Evolutionary conservation across 768 basidiomycete genomes (phyloP).

Genomic region (Coprinellus micaceus): DNA sequence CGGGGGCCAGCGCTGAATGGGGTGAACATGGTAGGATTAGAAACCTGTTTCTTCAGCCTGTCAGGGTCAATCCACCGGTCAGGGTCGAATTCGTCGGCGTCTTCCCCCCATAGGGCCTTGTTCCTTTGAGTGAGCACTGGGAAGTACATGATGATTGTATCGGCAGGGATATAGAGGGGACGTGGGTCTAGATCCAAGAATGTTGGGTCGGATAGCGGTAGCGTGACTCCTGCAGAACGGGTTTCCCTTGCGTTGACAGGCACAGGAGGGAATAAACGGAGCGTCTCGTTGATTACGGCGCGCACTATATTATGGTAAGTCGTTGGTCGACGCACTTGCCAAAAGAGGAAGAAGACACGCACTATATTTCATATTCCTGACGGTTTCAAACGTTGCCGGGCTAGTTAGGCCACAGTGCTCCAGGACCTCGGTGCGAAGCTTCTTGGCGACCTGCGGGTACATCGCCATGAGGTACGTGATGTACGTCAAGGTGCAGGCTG

Average conservation of each 20-base stretch:
- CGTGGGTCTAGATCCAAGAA: slow-evolving; percentile 30
- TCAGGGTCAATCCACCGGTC: slow-evolving; percentile 70
- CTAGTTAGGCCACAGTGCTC: slow-evolving; percentile 46
- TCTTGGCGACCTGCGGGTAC: slow-evolving; percentile 51
- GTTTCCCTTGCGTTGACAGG: slow-evolving; percentile 68
- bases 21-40: slow-evolving; percentile 65
- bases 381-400: slow-evolving; percentile 51
- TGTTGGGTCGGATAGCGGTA: slow-evolving; percentile 51
- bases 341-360: slow-evolving; percentile 10
- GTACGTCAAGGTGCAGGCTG: slow-evolving; percentile 65
- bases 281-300: slow-evolving; percentile 75
- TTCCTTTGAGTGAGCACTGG: slow-evolving; percentile 67
- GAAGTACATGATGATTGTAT: slow-evolving; percentile 55
- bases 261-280: slow-evolving; percentile 77
- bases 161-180: slow-evolving; percentile 57
- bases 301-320: slow-evolving; percentile 41
- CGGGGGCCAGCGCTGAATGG: slow-evolving; percentile 74
- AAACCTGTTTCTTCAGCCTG: slow-evolving; percentile 45
- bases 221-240: slow-evolving; percentile 42
- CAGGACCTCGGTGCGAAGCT: slow-evolving; percentile 59
- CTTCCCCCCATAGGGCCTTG: slow-evolving; percentile 64
- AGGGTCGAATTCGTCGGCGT: slow-evolving; percentile 76
- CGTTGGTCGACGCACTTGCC: neutral
- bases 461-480: slow-evolving; percentile 67
- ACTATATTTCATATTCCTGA: slow-evolving; percentile 68